Conservation (phyloP, 768 basidiomycete genomes). For the Guyanaporus albipodus region DNA sequence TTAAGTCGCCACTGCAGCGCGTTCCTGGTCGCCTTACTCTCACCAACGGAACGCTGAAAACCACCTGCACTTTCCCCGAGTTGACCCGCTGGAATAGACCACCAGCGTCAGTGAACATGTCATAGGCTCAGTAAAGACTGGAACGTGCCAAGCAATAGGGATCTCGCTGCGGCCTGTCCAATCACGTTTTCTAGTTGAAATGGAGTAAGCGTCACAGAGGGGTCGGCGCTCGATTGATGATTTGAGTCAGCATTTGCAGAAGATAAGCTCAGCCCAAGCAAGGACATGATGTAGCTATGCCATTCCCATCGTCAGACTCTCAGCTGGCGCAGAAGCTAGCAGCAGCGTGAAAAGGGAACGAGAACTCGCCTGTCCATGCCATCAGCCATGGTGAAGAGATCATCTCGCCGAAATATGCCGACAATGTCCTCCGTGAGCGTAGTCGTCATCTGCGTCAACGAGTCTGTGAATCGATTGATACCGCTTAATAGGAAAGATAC, state of each 20-base stretch:
- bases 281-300: not conserved
- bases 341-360: not conserved
- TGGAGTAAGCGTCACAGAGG: not conserved
- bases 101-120: not conserved
- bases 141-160: not conserved
- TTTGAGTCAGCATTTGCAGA: not conserved
- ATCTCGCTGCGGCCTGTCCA: not conserved
- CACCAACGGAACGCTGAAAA: too few species aligned
- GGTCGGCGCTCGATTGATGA: not conserved
- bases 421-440: not conserved
- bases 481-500: not conserved
- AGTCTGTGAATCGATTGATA: not conserved
- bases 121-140: not conserved
- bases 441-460: not conserved
- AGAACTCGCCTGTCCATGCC: not conserved
- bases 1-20: too few species aligned
- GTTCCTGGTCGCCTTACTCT: too few species aligned
- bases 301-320: not conserved
- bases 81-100: not conserved
- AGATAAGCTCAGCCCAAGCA: not conserved
- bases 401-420: too few species aligned
- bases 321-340: too few species aligned
- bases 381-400: too few species aligned
- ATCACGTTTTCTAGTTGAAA: not conserved
- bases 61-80: not conserved